These are phyloP conservation scores for Trichoderma polysporum DNA, from an alignment of 2,329 filamentous ascomycete species.

Conservation along the genomic window DNA sequence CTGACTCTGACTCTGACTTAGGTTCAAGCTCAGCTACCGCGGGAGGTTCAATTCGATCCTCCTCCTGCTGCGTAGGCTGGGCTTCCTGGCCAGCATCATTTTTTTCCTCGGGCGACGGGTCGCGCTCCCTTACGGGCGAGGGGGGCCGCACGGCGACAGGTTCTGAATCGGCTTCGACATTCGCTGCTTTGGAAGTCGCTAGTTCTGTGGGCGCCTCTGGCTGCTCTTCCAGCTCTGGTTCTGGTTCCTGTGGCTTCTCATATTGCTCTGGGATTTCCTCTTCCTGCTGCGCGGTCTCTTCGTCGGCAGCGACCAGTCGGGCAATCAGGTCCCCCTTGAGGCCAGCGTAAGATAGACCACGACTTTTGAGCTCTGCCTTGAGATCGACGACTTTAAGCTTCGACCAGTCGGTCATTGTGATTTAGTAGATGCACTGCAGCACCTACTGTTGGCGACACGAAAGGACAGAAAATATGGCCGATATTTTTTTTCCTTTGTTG, in stretches of 20 bases:
- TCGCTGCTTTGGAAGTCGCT: not conserved
- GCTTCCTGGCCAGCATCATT: constrained; percentile 20
- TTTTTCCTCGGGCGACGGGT: constrained; percentile 19
- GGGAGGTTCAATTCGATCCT: constrained; percentile 22
- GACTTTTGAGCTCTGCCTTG: constrained; percentile 70
- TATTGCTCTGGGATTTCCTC: not conserved
- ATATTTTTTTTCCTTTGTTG: not conserved
- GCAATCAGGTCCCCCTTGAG: constrained; percentile 71
- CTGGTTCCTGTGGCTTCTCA: constrained; percentile 5
- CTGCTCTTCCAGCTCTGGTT: not conserved
- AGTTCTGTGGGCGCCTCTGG: not conserved
- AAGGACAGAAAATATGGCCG: not conserved
- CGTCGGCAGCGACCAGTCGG: constrained; percentile 49
- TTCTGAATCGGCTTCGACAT: not conserved
- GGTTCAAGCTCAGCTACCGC: constrained; percentile 23
- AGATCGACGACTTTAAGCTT: constrained; percentile 73
- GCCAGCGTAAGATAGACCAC: constrained; percentile 67
- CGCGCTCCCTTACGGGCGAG: not conserved
- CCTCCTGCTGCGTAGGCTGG: constrained; percentile 16
- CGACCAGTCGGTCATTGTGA: constrained; percentile 52
- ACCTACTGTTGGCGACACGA: not conserved
- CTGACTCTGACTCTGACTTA: too few species aligned
- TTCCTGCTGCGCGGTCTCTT: constrained; percentile 14
- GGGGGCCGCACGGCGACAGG: not conserved
- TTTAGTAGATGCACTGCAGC: constrained; percentile 3